These are phyloP conservation scores for Cubamyces sp. DNA, from an alignment of 768 basidiomycete species.

Conservation along the genomic window DNA sequence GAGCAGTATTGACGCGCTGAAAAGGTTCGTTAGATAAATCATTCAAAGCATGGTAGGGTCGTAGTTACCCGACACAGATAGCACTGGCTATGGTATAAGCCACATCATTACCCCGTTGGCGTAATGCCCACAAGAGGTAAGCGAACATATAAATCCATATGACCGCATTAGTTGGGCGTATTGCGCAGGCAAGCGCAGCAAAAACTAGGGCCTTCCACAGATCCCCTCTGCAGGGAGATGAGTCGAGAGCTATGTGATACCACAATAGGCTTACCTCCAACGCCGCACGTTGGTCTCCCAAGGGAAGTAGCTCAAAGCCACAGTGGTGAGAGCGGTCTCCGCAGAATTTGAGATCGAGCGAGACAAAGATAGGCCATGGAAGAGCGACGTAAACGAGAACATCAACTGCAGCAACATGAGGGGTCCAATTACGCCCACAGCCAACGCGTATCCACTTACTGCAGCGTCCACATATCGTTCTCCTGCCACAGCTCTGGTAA, in stretches of 20 bases:
- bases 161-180: constrained; percentile 88
- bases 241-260: neutral
- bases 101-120: constrained; percentile 39
- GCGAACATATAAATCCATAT: constrained; percentile 80
- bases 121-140: constrained; percentile 58
- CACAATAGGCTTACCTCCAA: constrained; percentile 26
- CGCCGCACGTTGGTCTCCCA: constrained; percentile 47
- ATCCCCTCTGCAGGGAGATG: constrained; percentile 37
- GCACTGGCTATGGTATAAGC: constrained; percentile 44
- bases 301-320: constrained; percentile 80
- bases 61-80: constrained; percentile 47
- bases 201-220: constrained; percentile 49
- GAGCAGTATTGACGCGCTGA: constrained; percentile 15
- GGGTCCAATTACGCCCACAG: neutral
- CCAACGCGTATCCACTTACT: constrained; percentile 50
- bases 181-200: constrained; percentile 76
- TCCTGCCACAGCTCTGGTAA: constrained; percentile 64
- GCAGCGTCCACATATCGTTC: constrained; percentile 57
- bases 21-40: neutral
- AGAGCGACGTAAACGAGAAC: constrained; percentile 84
- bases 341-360: constrained; percentile 92
- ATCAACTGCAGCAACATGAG: constrained; percentile 54
- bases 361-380: constrained; percentile 82
- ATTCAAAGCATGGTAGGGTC: neutral
- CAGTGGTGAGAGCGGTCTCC: constrained; percentile 82